Evolutionary conservation across 2,329 filamentous ascomycete genomes (phyloP).

Genomic region (Xylaria sp.): DNA sequence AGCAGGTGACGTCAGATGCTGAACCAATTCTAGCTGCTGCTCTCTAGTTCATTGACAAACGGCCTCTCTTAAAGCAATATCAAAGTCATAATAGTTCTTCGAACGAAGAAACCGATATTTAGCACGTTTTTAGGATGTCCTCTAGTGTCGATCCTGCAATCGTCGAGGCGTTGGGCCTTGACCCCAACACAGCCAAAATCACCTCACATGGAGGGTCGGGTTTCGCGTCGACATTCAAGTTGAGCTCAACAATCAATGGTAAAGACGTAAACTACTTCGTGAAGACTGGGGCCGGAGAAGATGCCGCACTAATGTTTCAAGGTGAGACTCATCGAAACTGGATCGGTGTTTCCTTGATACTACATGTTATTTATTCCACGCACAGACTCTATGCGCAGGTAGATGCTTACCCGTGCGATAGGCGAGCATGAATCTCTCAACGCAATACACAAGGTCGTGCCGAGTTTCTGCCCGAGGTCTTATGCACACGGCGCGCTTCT

Average conservation of each 20-base stretch:
- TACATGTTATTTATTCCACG: background rate
- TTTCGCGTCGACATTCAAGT: constrained; percentile 74
- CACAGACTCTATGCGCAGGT: background rate
- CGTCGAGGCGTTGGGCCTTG: constrained; percentile 68
- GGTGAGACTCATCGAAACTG: constrained; percentile 56
- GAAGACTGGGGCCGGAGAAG: constrained; percentile 72
- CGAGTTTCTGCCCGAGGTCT: constrained; percentile 79
- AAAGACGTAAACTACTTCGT: constrained; percentile 72
- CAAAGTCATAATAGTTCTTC: background rate
- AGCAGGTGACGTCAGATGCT: constrained; percentile 26
- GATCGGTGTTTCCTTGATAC: background rate
- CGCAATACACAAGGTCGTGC: constrained; percentile 78
- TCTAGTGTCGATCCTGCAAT: constrained; percentile 71
- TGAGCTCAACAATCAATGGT: constrained; percentile 60
- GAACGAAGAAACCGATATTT: constrained; percentile 3
- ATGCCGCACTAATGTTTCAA: constrained; percentile 75
- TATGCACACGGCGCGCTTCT: constrained; percentile 75
- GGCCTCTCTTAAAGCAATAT: background rate
- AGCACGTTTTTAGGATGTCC: constrained; percentile 50
- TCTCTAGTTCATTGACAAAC: background rate
- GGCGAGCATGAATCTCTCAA: constrained; percentile 88
- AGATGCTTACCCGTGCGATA: constrained; percentile 45
- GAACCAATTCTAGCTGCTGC: background rate
- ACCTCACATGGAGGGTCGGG: constrained; percentile 73
- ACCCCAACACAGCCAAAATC: constrained; percentile 65